Conservation (phyloP, 371 early-diverging fungal genomes). For the Entomophthora muscae region DNA sequence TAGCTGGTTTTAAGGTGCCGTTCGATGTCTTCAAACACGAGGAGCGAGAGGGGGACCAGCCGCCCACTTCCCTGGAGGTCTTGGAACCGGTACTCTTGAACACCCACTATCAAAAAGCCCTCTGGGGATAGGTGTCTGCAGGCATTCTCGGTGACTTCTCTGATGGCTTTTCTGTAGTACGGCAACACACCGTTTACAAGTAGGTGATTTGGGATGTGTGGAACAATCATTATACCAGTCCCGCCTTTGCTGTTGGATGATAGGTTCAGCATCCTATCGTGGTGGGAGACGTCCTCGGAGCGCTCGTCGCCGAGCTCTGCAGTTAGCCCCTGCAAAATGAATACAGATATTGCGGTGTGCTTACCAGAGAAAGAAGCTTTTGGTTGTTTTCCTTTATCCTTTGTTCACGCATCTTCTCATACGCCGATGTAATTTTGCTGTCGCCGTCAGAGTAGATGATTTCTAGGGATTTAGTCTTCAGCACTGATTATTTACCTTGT, state of each 20-base stretch:
- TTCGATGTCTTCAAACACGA: constrained; percentile 57
- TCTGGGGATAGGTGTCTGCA: constrained; percentile 25
- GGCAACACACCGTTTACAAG: constrained; percentile 24
- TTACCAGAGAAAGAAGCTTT: constrained; percentile 37
- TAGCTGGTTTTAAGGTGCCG: constrained; percentile 11
- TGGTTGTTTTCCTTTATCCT: constrained; percentile 48
- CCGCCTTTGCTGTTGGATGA: constrained; percentile 17
- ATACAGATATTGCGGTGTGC: background rate
- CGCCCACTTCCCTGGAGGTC: constrained; percentile 19
- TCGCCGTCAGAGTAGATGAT: background rate
- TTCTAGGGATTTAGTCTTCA: background rate
- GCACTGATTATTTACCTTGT: background rate
- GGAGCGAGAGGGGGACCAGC: constrained; percentile 55
- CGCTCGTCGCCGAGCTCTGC: constrained; percentile 58
- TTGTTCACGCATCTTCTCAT: constrained; percentile 35
- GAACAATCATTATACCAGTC: constrained; percentile 33
- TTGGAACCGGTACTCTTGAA: constrained; percentile 44
- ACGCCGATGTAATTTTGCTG: constrained; percentile 20
- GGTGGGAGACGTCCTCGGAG: constrained; percentile 47
- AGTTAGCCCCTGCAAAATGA: constrained; percentile 33
- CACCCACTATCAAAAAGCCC: constrained; percentile 50
- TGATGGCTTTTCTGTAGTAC: constrained; percentile 35
- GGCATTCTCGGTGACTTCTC: constrained; percentile 35
- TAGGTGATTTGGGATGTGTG: constrained; percentile 30
- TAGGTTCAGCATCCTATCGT: constrained; percentile 35